phyloP scores from a whole-genome alignment of 176 grass and related monocot species.

The Tillandsia leiboldiana region DNA sequence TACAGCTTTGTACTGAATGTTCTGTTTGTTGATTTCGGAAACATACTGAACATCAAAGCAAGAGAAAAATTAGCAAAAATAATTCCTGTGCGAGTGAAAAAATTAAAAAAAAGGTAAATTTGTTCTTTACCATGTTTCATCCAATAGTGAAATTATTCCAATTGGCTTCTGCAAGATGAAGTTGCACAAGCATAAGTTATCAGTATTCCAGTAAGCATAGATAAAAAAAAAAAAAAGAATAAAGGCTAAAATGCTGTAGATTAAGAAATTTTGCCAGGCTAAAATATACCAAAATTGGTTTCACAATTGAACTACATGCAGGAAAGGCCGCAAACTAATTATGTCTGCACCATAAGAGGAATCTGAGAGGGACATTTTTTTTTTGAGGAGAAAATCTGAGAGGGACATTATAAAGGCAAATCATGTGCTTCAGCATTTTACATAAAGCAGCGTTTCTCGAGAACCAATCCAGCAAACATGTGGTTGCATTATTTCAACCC shows the following conservation, averaged over 20 bases:
- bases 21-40: constrained; percentile 83
- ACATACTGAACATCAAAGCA: constrained; percentile 56
- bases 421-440: no score
- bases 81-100: constrained; percentile 10
- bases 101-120: constrained; percentile 13
- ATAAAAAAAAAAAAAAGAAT: not conserved
- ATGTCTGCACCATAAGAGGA: no score
- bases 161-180: constrained; percentile 77
- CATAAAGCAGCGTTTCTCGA: no score
- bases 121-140: constrained; percentile 75
- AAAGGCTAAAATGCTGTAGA: not conserved
- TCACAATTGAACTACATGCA: not conserved
- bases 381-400: no score
- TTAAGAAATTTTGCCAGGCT: not conserved
- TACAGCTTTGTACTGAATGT: constrained; percentile 71
- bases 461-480: no score
- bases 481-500: no score
- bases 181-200: constrained; percentile 11
- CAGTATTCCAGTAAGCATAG: constrained; percentile 1
- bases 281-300: not conserved
- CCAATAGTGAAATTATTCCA: constrained; percentile 86
- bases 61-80: constrained; percentile 35
- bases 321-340: no score
- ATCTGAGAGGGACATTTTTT: no score
- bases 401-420: no score